phyloP scores from a whole-genome alignment of 176 grass and related monocot species.

The Cenchrus purpureus region DNA sequence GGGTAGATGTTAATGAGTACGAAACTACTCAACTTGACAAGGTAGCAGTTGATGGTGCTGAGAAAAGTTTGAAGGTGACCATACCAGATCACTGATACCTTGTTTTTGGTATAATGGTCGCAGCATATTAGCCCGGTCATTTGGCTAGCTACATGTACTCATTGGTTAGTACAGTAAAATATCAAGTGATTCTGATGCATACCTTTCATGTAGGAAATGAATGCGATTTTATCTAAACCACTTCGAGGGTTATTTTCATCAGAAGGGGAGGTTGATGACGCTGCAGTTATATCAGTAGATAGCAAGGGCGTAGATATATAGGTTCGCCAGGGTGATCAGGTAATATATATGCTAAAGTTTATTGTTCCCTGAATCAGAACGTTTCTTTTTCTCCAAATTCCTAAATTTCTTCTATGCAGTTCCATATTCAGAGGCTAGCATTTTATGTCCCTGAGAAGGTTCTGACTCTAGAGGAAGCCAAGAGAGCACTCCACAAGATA shows the following conservation, averaged over 20 bases:
- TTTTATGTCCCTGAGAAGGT: constrained; percentile 85
- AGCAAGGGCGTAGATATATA: constrained; percentile 97
- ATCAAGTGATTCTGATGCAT: constrained; percentile 16
- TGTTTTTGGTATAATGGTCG: neutral
- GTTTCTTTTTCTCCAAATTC: neutral
- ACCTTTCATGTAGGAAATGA: constrained; percentile 66
- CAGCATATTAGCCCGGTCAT: neutral
- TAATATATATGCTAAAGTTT: constrained; percentile 36
- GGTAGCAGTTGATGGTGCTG: constrained; percentile 85
- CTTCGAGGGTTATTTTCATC: constrained; percentile 80
- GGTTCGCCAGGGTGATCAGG: constrained; percentile 98
- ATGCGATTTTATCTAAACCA: constrained; percentile 93
- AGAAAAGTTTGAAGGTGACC: constrained; percentile 90
- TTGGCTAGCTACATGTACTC: neutral
- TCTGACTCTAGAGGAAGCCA: constrained; percentile 95
- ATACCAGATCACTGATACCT: neutral
- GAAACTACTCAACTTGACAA: constrained; percentile 86
- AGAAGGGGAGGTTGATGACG: constrained; percentile 90
- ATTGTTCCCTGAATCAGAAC: neutral
- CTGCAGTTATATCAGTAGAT: constrained; percentile 97
- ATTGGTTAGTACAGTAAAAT: neutral
- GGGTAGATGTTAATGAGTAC: constrained; percentile 94
- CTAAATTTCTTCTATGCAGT: constrained; percentile 51
- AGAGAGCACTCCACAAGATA: constrained; percentile 81
- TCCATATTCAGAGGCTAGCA: constrained; percentile 74